Evolutionary conservation across 139 green algal species (phyloP).

Genomic region (Ettlia oleoabundans): DNA sequence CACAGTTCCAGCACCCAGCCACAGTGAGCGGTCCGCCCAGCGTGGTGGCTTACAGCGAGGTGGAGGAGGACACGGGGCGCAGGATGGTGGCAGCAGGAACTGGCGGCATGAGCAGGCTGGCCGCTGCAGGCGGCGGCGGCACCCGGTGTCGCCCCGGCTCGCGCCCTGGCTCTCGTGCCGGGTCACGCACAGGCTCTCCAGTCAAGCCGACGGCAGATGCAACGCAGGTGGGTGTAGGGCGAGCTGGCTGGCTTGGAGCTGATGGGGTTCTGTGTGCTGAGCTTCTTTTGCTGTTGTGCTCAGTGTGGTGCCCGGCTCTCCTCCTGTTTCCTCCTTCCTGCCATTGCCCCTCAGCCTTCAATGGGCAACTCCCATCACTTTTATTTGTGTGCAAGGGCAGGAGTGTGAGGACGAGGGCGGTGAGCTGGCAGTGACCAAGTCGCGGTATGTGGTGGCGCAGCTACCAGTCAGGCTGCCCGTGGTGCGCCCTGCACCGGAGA

Average conservation of each 20-base stretch:
- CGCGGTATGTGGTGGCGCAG: slow-evolving; percentile 64
- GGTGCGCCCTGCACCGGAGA: slow-evolving; percentile 55
- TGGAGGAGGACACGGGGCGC: slow-evolving; percentile 37
- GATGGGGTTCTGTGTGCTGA: not conserved
- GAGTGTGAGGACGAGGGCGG: slow-evolving; percentile 2
- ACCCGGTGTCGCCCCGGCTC: not conserved
- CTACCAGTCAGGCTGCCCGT: slow-evolving; percentile 62
- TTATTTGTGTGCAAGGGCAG: not conserved
- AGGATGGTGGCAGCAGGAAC: slow-evolving; percentile 12
- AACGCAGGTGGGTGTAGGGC: not conserved
- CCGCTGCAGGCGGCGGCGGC: not conserved
- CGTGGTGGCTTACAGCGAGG: slow-evolving; percentile 74
- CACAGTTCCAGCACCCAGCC: slow-evolving; percentile 60
- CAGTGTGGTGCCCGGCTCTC: too few species aligned
- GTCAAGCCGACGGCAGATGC: not conserved
- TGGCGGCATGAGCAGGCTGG: not conserved
- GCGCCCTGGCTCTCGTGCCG: slow-evolving; percentile 9
- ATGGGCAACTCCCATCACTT: too few species aligned
- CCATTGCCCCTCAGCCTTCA: too few species aligned
- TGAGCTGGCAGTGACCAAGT: slow-evolving; percentile 28
- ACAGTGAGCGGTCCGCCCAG: slow-evolving; percentile 43
- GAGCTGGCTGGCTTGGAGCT: too few species aligned
- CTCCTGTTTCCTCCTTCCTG: too few species aligned
- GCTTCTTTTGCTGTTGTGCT: too few species aligned
- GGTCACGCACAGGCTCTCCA: slow-evolving; percentile 4